A percentile compares a stretch with the other conserved stretches of the same genome.
Conservation (phyloP, 345 rosid species). For the Clarkia xantiana region DNA sequence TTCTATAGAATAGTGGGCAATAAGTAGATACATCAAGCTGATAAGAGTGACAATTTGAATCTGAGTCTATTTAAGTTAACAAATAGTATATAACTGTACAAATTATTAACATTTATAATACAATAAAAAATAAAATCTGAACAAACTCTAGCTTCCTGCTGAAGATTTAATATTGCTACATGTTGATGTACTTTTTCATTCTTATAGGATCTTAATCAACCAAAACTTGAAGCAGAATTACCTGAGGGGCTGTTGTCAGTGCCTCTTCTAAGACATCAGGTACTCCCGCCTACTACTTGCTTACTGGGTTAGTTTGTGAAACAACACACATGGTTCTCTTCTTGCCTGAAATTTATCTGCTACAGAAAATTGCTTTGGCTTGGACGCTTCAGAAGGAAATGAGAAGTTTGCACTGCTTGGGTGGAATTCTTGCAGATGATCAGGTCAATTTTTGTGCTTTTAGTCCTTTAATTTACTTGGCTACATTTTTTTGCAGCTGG, state of each 20-base stretch:
- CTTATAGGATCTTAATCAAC: conserved; percentile 76
- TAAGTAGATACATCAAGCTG: too few species aligned
- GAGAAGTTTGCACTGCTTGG: conserved; percentile 63
- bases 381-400: conserved; percentile 97
- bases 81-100: too few species aligned
- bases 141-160: too few species aligned
- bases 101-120: too few species aligned
- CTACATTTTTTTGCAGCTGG: background rate
- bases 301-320: background rate
- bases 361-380: conserved; percentile 89
- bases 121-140: too few species aligned
- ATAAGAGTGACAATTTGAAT: too few species aligned
- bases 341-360: conserved; percentile 13
- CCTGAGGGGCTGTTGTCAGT: conserved; percentile 82
- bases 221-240: conserved; percentile 48
- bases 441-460: conserved; percentile 39
- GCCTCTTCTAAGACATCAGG: conserved; percentile 89
- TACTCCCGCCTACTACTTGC: conserved; percentile 15
- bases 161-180: too few species aligned
- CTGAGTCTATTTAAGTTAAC: too few species aligned
- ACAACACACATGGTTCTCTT: background rate
- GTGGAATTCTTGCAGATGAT: conserved; percentile 98
- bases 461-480: background rate
- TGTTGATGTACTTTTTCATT: conserved; percentile 4
- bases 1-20: too few species aligned